Evolutionary conservation across 805 yeast species (phyloP).

Genomic region (Kodamaea nitidulidarum): DNA sequence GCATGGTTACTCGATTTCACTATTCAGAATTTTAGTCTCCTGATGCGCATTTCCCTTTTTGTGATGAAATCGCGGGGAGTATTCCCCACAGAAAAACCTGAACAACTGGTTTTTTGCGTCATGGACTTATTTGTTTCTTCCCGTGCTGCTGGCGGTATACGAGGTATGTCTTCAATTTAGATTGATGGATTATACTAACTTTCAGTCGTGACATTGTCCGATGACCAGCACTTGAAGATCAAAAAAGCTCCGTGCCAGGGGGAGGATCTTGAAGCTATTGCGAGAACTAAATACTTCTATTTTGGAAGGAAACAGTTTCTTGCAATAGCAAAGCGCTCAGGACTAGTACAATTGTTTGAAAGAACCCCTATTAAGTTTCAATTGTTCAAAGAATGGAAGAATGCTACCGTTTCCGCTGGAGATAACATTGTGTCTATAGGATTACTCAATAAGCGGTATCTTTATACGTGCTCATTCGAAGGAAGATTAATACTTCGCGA

Average conservation of each 20-base stretch:
- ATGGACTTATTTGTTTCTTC: constrained; percentile 15
- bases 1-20: too few relatives aligned
- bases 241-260: constrained; percentile 3
- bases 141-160: constrained; percentile 14
- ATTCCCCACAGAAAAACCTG: not conserved
- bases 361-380: constrained; percentile 13
- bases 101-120: not conserved
- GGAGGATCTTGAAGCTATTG: constrained; percentile 4
- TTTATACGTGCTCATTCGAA: constrained; percentile 30
- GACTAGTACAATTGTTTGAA: constrained; percentile 29
- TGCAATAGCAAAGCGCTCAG: constrained; percentile 23
- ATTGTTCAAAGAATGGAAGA: constrained; percentile 34
- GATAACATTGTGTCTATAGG: constrained; percentile 28
- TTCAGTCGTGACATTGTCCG: constrained; percentile 6
- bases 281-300: constrained; percentile 18
- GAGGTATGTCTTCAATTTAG: constrained; percentile 13
- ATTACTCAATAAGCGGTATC: constrained; percentile 22
- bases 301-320: constrained; percentile 20
- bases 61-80: not conserved
- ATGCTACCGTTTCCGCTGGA: constrained; percentile 17
- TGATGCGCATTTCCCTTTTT: not conserved
- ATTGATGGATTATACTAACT: not conserved
- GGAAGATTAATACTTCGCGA: constrained; percentile 36
- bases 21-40: too few relatives aligned
- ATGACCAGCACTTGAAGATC: constrained; percentile 7